These are phyloP conservation scores for Grosmannia penicillata DNA, from an alignment of 2,329 filamentous ascomycete species.

Conservation along the genomic window DNA sequence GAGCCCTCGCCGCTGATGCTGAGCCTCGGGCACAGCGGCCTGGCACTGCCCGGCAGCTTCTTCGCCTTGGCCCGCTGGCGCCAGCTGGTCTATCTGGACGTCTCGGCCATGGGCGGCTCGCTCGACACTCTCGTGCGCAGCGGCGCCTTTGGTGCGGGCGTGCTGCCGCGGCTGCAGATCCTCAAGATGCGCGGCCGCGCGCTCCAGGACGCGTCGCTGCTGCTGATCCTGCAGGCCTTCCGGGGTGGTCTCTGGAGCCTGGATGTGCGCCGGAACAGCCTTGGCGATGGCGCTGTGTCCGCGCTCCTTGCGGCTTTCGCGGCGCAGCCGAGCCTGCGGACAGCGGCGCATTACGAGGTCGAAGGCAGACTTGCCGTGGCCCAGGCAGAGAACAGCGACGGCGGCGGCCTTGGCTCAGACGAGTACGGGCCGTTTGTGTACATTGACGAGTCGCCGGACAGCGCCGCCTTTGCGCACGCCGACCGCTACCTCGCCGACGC, in stretches of 20 bases:
- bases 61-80: conserved; percentile 22
- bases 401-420: conserved; percentile 15
- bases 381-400: background rate
- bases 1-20: conserved; percentile 22
- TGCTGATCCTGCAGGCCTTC: conserved; percentile 20
- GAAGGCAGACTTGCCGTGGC: conserved; percentile 28
- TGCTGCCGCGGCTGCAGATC: conserved; percentile 32
- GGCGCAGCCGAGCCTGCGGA: conserved; percentile 16
- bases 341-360: conserved; percentile 22
- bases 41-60: conserved; percentile 24
- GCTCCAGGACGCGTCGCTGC: conserved; percentile 25
- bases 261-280: conserved; percentile 35
- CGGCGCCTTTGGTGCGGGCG: conserved; percentile 9
- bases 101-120: conserved; percentile 34
- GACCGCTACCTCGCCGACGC: conserved; percentile 33
- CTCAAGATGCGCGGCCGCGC: conserved; percentile 34
- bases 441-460: conserved; percentile 32
- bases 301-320: conserved; percentile 17
- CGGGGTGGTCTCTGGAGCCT: conserved; percentile 37
- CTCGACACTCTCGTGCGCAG: conserved; percentile 17
- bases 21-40: conserved; percentile 27
- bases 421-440: conserved; percentile 26
- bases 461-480: conserved; percentile 27
- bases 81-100: conserved; percentile 34
- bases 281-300: conserved; percentile 30